A percentile compares a stretch with the other conserved stretches of the same genome.
Conservation (phyloP, 2,329 filamentous ascomycete species). For the Microdochium bolleyi region DNA sequence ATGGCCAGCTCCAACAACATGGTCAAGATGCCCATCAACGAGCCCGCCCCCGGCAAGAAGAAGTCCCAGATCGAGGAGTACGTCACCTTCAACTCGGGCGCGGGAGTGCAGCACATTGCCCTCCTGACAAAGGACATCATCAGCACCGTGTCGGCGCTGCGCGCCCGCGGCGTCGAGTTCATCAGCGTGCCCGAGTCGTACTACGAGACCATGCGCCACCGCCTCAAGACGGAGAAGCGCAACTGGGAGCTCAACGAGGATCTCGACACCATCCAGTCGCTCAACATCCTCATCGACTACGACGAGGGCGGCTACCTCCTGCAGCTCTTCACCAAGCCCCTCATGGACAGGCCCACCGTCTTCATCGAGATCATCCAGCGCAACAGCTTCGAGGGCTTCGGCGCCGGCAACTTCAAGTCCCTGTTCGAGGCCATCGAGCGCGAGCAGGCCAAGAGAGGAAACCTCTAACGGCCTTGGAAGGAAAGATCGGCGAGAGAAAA, state of each 20-base stretch:
- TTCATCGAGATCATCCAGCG: slow-evolving; percentile 96
- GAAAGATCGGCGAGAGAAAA: no score
- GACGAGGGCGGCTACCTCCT: slow-evolving; percentile 83
- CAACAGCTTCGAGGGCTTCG: slow-evolving; percentile 84
- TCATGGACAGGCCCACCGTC: slow-evolving; percentile 91
- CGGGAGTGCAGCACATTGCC: slow-evolving; percentile 91
- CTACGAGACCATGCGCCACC: slow-evolving; percentile 67
- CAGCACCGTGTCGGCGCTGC: slow-evolving; percentile 64
- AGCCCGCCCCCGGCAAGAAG: slow-evolving; percentile 83
- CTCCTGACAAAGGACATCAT: slow-evolving; percentile 78
- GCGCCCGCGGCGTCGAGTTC: slow-evolving; percentile 85
- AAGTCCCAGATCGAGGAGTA: slow-evolving; percentile 93
- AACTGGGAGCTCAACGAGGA: slow-evolving; percentile 67
- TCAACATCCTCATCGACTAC: slow-evolving; percentile 92
- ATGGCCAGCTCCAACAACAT: slow-evolving; percentile 80
- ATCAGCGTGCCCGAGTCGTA: slow-evolving; percentile 85
- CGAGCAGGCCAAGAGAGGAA: slow-evolving; percentile 81
- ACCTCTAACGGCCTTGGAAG: no score
- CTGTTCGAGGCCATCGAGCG: slow-evolving; percentile 93
- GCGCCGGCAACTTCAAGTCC: slow-evolving; percentile 92
- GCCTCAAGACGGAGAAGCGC: slow-evolving; percentile 57
- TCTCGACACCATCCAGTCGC: slow-evolving; percentile 63
- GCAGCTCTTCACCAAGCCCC: slow-evolving; percentile 72
- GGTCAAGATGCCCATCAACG: slow-evolving; percentile 98
- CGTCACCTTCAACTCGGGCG: slow-evolving; percentile 80